These are phyloP conservation scores for Aspergillus pseudoviridinutans DNA, from an alignment of 2,329 filamentous ascomycete species.

Conservation along the genomic window DNA sequence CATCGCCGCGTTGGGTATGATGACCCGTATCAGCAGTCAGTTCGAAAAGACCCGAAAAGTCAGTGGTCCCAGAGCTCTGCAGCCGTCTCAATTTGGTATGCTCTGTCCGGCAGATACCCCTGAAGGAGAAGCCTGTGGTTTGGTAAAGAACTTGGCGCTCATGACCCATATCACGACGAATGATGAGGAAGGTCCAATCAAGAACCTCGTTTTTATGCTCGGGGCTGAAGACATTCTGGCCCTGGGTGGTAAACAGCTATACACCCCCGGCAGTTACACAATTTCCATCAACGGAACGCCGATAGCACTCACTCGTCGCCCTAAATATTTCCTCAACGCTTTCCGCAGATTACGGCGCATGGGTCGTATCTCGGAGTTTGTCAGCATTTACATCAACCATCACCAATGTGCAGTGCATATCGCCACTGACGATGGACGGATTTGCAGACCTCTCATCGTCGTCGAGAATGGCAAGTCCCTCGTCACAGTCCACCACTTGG, in stretches of 20 bases:
- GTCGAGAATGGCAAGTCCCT: slow-evolving; percentile 83
- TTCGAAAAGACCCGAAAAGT: slow-evolving; percentile 99
- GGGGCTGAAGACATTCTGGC: slow-evolving; percentile 79
- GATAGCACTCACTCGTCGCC: slow-evolving; percentile 77
- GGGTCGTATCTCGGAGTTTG: slow-evolving; percentile 91
- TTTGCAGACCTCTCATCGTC: slow-evolving; percentile 92
- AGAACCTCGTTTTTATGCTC: slow-evolving; percentile 78
- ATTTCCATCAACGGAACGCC: slow-evolving; percentile 96
- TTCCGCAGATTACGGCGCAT: slow-evolving; percentile 85
- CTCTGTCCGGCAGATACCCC: slow-evolving; percentile 95
- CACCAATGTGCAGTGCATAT: slow-evolving; percentile 91
- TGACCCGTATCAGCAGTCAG: slow-evolving; percentile 97
- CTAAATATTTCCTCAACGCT: slow-evolving; percentile 77
- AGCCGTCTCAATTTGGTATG: slow-evolving; percentile 98
- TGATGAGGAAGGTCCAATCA: slow-evolving; percentile 86
- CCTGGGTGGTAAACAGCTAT: slow-evolving; percentile 81
- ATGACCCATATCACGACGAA: slow-evolving; percentile 99
- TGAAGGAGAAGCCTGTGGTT: slow-evolving; percentile 95
- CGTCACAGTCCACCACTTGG: slow-evolving; percentile 73
- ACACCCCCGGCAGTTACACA: slow-evolving; percentile 76
- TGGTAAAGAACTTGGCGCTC: slow-evolving; percentile 95
- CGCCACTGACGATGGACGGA: slow-evolving; percentile 93
- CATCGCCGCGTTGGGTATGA: slow-evolving; percentile 96
- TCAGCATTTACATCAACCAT: slow-evolving; percentile 93
- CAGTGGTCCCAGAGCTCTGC: slow-evolving; percentile 87